Base-by-base conservation (phyloP, 805 yeast species). In the Dipodascopsis uninucleata region DNA sequence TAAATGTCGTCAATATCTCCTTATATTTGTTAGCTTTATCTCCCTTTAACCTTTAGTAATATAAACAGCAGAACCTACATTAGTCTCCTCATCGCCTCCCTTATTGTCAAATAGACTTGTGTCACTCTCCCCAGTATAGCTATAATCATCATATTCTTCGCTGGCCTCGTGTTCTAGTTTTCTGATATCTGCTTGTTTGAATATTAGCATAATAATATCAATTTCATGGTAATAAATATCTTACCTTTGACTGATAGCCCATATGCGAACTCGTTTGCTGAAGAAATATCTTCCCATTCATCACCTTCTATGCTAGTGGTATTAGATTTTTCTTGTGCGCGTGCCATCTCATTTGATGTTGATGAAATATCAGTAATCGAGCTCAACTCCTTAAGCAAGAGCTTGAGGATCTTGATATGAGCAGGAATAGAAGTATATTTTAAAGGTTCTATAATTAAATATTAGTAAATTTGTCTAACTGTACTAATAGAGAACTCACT, bases 91-190 rank as follows among this genome's bases (percentile, higher is more conserved):
- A 16, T 49, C 53, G 8, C 41, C 47, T n/a, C 47, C 51, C 10
- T 31, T 38, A 9, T 32, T 45, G 8, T 31, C 43, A 26, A 49
- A 49, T 12, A 37, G 39, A 10, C 20, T 26, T 10, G 32, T 8
- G 6, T 16, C 36, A 5, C 24, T 35, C 5, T 21, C 28, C 12
- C 21, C 41, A 21, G 7, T 16, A 6, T 17, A 21, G 12, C 6
- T 85, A 12, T 82, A 87, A 49, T 81, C 67, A 56, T 83, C 93
- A 56, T 85, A 93, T 89, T 93, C 83, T 1, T 75, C 87, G 18
- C 70, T 81, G 10, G 67, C 78, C 31, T 69, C 76, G 20, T 59
- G 71, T n/a, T 62, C 53, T 3, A 49, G 35, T 23, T 37, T 45
- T 31, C 43, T 31, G n/a, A 49, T 31, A 31, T 43, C 52, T 47